A percentile compares a stretch with the other conserved stretches of the same genome.
Evolutionary conservation across 2,329 filamentous ascomycete species (phyloP).

Genomic region (Stemphylium lycopersici): DNA sequence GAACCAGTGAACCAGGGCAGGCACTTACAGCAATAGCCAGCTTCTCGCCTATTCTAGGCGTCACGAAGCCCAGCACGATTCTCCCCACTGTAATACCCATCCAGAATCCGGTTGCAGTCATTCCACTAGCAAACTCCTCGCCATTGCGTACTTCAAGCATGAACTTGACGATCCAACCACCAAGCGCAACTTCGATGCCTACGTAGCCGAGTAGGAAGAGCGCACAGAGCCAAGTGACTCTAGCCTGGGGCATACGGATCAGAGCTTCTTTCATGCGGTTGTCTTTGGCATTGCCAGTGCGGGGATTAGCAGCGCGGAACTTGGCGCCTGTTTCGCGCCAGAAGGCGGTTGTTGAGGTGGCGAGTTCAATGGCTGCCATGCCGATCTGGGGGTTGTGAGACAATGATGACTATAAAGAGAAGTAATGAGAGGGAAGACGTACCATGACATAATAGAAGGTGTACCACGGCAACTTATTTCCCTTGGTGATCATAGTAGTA

Average conservation of each 20-base stretch:
- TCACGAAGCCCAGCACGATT: constrained; percentile 76
- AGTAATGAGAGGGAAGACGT: constrained; percentile 24
- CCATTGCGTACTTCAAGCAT: constrained; percentile 80
- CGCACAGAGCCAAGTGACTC: constrained; percentile 75
- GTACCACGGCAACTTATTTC: constrained; percentile 66
- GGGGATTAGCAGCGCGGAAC: constrained; percentile 61
- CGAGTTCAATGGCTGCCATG: constrained; percentile 62
- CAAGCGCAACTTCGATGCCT: constrained; percentile 75
- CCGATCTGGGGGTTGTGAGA: constrained; percentile 52
- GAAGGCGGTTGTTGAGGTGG: constrained; percentile 62
- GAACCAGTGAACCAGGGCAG: too few relatives aligned
- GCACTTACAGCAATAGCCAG: constrained; percentile 53
- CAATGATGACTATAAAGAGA: not conserved
- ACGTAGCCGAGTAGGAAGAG: constrained; percentile 80
- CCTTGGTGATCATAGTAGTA: constrained; percentile 73
- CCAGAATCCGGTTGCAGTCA: constrained; percentile 84
- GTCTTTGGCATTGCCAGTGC: constrained; percentile 52
- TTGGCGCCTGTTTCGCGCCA: constrained; percentile 65
- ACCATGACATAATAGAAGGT: constrained; percentile 79
- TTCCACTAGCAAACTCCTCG: constrained; percentile 71
- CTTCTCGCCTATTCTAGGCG: constrained; percentile 75
- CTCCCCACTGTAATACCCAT: constrained; percentile 78
- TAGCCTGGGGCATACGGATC: constrained; percentile 51
- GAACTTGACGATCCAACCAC: constrained; percentile 81
- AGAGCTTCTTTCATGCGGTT: constrained; percentile 60